Conservation (phyloP, 2,329 filamentous ascomycete species). For the Penicillium hordei region DNA sequence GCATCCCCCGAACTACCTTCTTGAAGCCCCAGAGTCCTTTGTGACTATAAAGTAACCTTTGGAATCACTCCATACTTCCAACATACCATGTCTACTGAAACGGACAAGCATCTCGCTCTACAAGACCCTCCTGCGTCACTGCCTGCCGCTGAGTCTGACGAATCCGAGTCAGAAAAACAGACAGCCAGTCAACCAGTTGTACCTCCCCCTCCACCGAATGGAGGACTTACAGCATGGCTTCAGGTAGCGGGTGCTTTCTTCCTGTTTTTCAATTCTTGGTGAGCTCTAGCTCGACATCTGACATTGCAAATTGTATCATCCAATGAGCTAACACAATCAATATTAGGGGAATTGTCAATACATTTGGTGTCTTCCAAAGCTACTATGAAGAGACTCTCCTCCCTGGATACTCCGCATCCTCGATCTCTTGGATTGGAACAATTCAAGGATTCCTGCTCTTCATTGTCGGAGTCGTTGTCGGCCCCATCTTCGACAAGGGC, state of each 20-base stretch:
- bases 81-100: not conserved
- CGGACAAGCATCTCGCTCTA: not conserved
- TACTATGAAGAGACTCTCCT: slow-evolving; percentile 42
- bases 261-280: slow-evolving; percentile 28
- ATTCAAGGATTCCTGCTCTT: slow-evolving; percentile 51
- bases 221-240: slow-evolving; percentile 23
- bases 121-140: not conserved
- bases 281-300: not conserved
- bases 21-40: not conserved
- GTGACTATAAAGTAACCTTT: not conserved
- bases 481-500: slow-evolving; percentile 52
- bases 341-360: slow-evolving; percentile 40
- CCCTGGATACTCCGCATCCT: slow-evolving; percentile 21
- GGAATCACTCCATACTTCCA: not conserved
- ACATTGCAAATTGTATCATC: not conserved
- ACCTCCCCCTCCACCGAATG: slow-evolving; percentile 16
- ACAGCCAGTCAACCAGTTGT: not conserved
- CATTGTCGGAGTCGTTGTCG: slow-evolving; percentile 45
- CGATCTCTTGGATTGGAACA: slow-evolving; percentile 51
- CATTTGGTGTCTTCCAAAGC: slow-evolving; percentile 49
- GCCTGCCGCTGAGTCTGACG: not conserved
- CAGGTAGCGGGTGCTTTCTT: slow-evolving; percentile 25
- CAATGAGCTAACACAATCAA: not conserved
- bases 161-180: not conserved
- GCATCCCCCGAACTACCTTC: not conserved